Evolutionary conservation across 768 basidiomycete species (phyloP).

Genomic region (Lentinula guzmanii): DNA sequence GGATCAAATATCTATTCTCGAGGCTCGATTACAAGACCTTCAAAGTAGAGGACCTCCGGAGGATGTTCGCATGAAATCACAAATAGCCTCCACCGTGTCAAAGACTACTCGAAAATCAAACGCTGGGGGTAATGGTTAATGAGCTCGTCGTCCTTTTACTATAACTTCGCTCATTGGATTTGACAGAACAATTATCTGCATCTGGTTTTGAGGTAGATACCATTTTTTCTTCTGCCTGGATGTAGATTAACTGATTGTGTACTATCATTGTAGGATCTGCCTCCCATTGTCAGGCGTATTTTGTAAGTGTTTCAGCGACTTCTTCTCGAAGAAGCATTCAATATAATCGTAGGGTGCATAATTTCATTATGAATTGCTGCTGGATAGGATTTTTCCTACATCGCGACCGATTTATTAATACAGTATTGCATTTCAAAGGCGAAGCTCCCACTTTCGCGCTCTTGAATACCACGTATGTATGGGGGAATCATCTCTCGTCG

Average conservation of each 20-base stretch:
- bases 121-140: neutral
- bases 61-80: conserved; percentile 12
- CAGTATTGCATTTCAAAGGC: conserved; percentile 4
- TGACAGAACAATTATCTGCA: neutral
- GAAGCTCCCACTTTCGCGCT: conserved; percentile 18
- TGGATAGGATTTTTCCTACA: conserved; percentile 42
- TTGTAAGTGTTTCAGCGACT: neutral
- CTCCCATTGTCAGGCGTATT: neutral
- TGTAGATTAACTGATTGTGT: neutral
- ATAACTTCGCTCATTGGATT: neutral
- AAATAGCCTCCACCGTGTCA: neutral
- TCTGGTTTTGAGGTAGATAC: neutral
- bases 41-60: conserved; percentile 15
- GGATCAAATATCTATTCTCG: conserved; percentile 36
- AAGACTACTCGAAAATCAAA: neutral
- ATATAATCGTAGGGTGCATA: neutral
- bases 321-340: neutral
- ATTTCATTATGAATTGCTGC: conserved; percentile 9
- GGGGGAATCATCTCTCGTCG: conserved; percentile 25
- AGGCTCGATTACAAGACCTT: conserved; percentile 35
- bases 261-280: neutral
- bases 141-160: neutral
- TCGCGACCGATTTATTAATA: conserved; percentile 27
- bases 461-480: conserved; percentile 31
- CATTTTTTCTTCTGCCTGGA: neutral